Base-by-base conservation (phyloP, 2,329 filamentous ascomycete species). In the Pseudocercospora pini-densiflorae region DNA sequence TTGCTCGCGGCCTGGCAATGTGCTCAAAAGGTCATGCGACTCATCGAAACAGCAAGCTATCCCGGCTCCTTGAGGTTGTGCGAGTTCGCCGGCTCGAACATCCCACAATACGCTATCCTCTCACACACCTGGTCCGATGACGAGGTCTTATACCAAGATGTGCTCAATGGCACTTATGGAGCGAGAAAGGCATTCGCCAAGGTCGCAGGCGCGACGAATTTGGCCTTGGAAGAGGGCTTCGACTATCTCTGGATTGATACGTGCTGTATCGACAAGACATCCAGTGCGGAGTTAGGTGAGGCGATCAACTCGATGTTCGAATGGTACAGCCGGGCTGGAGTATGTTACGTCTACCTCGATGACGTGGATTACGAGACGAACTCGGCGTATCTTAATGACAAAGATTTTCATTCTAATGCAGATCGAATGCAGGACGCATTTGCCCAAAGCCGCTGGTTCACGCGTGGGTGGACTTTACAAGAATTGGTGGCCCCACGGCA, bases 81-180 rank as follows among this genome's bases (percentile, higher is more conserved):
- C 12, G 31, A 45, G 12, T 59, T 23, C 36, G 2, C 8, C 21
- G 57, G 36, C 8, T 7, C 31, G n/a, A 23, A 62, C 27, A 21
- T 55, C 2, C 60, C 60, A 12, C 7, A 10, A 31, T 79, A 79
- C 65, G 76, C 74, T 3, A 78, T 79, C 8, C 70, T 79, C 1
- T 79, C 77, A 1, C 77, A 79, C 59, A 74, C 71, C 9, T 78
- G 77, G 77, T 69, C 67, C 9, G 59, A 69, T 1, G 76, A 71
- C 1, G 77, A 79, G 65, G 73, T 78, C 9, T 63, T 71, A 0
- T 73, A 75, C 49, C 54, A 70, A 23, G 74, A 78, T 40, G 71
- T 76, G 3, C n/a, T 31, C 12, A 49, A 61, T 14, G 62, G 63
- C 5, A 59, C 29, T 5, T 58, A 12, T n/a, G 31, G 27, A 33